These are phyloP conservation scores for Ceraceosorus bombacis DNA, from an alignment of 1,284 basidiomycete genomes.

Conservation along the genomic window DNA sequence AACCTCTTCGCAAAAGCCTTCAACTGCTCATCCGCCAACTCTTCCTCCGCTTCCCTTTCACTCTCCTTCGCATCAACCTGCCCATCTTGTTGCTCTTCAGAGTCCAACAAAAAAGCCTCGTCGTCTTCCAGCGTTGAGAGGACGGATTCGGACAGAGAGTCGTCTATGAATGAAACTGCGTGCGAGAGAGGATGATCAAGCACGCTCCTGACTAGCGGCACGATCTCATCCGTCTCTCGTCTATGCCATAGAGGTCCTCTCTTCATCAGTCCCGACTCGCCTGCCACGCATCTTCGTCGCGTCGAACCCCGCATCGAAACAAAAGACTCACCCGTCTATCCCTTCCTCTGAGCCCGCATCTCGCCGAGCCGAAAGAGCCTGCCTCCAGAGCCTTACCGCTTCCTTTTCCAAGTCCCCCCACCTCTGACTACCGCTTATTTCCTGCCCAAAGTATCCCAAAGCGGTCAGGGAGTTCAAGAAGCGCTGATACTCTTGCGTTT, in stretches of 20 bases:
- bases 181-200: background rate
- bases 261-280: background rate
- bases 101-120: conserved; percentile 27
- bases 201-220: background rate
- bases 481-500: conserved; percentile 10
- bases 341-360: background rate
- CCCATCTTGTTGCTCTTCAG: background rate
- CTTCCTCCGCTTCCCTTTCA: background rate
- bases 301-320: background rate
- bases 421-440: conserved; percentile 25
- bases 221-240: background rate
- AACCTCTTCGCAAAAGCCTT: conserved; percentile 31
- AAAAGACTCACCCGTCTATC: background rate
- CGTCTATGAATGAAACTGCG: background rate
- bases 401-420: conserved; percentile 33
- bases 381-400: conserved; percentile 17
- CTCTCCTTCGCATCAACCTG: background rate
- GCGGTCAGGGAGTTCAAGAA: conserved; percentile 22
- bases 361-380: conserved; percentile 2
- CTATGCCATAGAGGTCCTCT: too few species aligned
- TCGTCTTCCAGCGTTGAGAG: conserved; percentile 22
- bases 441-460: conserved; percentile 37
- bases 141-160: background rate
- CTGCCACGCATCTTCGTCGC: background rate
- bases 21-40: conserved; percentile 18